Base-by-base conservation (phyloP, 371 early-diverging fungal species). In the Circinella minor region DNA sequence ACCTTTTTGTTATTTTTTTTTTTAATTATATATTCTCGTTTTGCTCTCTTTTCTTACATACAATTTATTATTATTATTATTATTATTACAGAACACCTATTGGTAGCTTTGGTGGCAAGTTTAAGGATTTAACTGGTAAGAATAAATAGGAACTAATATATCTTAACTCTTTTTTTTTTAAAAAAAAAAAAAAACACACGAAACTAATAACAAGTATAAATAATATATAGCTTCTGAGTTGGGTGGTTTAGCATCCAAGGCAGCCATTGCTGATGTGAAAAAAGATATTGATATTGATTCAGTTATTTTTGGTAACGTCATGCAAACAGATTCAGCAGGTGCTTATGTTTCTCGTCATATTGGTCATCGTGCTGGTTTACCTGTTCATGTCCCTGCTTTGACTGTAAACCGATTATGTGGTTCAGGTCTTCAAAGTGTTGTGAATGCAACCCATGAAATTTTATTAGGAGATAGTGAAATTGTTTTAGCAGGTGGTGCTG, bases 381-480 rank as follows among this genome's bases (percentile, higher is more conserved):
- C 92, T 9, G 88, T 96, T 66, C 76, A 89, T 17, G 88, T 90
- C 14, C 96, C 97, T 11, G 98, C 96, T 1, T 79, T 94, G 69
- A 96, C 96, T 9, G 89, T 98, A 76, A 98, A 98, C 87, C 91
- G 97, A 36, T 90, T 98, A 27, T 98, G 99, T 79, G 98, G 97
- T 15, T 95, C 96, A 4, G 99, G 99, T 36, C 94, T 98, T 86
- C 96, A 98, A 82, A 82, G 94, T 69, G 90, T 98, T 46, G 93
- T 98, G 76, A 94, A 92, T 71, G 97, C 91, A 18, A 94, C 92
- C 9, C 97, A 97, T 67, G 97, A 97, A 74, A 97, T 98, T 74
- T 66, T 86, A 37, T 65, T 83, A 9, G 94, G 94, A 13, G 97
- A 98, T 47, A 85, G 95, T 46, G 86, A 94, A 34, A 79, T 98